Conservation (phyloP, 2,329 filamentous ascomycete genomes). For the Elsinoe perseae region DNA sequence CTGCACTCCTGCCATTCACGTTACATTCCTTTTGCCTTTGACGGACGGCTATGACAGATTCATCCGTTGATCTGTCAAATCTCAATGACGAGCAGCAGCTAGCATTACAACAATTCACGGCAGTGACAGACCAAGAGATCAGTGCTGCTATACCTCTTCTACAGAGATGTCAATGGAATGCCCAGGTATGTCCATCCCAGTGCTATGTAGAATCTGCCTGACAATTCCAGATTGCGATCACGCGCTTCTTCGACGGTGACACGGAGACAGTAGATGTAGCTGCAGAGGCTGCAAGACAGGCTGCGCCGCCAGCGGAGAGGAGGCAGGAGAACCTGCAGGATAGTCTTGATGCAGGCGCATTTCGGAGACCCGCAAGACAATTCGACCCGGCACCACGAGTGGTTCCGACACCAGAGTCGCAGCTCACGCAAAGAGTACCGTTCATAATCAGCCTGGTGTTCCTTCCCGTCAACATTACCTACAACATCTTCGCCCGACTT, state of each 20-base stretch:
- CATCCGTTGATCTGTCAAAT: slow-evolving; percentile 52
- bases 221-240: slow-evolving; percentile 69
- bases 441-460: slow-evolving; percentile 72
- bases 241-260: slow-evolving; percentile 97
- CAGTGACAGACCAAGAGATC: slow-evolving; percentile 76
- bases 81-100: slow-evolving; percentile 73
- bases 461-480: slow-evolving; percentile 72
- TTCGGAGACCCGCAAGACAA: slow-evolving; percentile 24
- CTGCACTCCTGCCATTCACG: background rate
- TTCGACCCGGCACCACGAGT: slow-evolving; percentile 73
- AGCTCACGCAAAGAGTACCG: slow-evolving; percentile 61
- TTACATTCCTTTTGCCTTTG: background rate
- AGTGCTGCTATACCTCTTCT: slow-evolving; percentile 71
- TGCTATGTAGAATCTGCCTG: slow-evolving; percentile 17
- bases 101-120: slow-evolving; percentile 78
- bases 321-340: slow-evolving; percentile 64
- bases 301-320: slow-evolving; percentile 51
- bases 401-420: slow-evolving; percentile 62
- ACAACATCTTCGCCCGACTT: slow-evolving; percentile 59
- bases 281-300: slow-evolving; percentile 63
- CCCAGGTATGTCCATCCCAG: slow-evolving; percentile 53
- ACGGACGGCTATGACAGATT: slow-evolving; percentile 26
- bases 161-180: slow-evolving; percentile 88
- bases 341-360: slow-evolving; percentile 34
- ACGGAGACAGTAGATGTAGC: slow-evolving; percentile 75